Conservation (phyloP, 106 monocot species). For the Hemerocallis citrina region DNA sequence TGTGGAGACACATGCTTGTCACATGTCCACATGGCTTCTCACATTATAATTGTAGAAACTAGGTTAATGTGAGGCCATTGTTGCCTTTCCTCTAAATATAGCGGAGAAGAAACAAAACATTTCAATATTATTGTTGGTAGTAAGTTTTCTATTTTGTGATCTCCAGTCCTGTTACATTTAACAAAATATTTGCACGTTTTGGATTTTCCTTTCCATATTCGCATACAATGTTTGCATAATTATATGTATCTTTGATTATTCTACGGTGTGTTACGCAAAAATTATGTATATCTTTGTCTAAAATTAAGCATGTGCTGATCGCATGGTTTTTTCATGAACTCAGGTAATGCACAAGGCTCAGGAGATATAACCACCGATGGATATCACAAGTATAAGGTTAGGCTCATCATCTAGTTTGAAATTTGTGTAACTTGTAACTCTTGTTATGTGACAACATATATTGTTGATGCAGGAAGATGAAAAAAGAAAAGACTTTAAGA, state of each 20-base stretch:
- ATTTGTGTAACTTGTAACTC: background rate
- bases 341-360: constrained; percentile 10
- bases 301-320: background rate
- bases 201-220: background rate
- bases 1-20: too few relatives aligned
- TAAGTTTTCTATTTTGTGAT: background rate
- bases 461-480: too few relatives aligned
- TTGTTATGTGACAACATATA: background rate
- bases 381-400: constrained; percentile 79
- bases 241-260: too few relatives aligned
- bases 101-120: background rate
- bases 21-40: too few relatives aligned
- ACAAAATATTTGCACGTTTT: background rate
- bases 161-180: background rate
- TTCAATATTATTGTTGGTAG: background rate
- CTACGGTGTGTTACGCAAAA: background rate
- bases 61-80: too few relatives aligned
- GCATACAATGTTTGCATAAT: too few relatives aligned
- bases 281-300: background rate
- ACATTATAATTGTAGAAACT: too few relatives aligned
- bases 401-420: background rate
- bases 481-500: too few relatives aligned
- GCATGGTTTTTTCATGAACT: background rate
- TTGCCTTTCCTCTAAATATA: too few relatives aligned
- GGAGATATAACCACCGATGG: constrained; percentile 56